Base-by-base conservation (phyloP, 2,329 filamentous ascomycete genomes). In the Trichoderma breve region DNA sequence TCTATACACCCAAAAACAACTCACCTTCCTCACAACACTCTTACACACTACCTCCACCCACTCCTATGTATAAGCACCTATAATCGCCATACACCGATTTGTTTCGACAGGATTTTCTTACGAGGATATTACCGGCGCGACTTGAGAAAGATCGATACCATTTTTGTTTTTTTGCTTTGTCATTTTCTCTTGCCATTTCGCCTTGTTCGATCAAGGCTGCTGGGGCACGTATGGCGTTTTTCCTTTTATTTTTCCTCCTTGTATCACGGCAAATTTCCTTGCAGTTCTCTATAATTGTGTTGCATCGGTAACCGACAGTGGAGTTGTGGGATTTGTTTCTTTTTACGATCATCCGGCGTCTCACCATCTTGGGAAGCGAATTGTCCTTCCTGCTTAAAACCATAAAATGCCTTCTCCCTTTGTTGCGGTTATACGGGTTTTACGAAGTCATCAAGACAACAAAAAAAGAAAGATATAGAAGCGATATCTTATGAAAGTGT, bases 41-140 rank as follows among this genome's bases (percentile, higher is more conserved):
- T 11, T 21, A 61, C 55, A 69, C 18, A 69, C 18, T 73, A 70
- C 74, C 67, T 67, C 75, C 72, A 78, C 73, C 76, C 76, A 77
- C 76, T 78, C 79, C 78, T 79, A 77, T 86, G 83, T 86, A 86
- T 78, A 85, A 86, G 85, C 81, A 85, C 82, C 80, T 78, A 82
- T 82, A 82, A 39, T 83, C 81, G 80, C 84, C 82, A 85, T 82
- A 84, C 72, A 72, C 64, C 70, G 72, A 66, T 55, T 69, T 73
- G 58, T 79, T 82, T 82, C 82, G 80, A 84, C 82, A 85, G 81
- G 83, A 63, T 64, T 79, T 72, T 69, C 55, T 71, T 53, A 78
- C 77, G 78, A 80, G 80, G 78, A 81, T 78, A 77, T 64, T 73
- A 77, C 75, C 79, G 81, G 82, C 81, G 80, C 82, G 79, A 78